These are phyloP conservation scores for Colletotrichum sojae DNA, from an alignment of 2,329 filamentous ascomycete genomes.

Conservation along the genomic window DNA sequence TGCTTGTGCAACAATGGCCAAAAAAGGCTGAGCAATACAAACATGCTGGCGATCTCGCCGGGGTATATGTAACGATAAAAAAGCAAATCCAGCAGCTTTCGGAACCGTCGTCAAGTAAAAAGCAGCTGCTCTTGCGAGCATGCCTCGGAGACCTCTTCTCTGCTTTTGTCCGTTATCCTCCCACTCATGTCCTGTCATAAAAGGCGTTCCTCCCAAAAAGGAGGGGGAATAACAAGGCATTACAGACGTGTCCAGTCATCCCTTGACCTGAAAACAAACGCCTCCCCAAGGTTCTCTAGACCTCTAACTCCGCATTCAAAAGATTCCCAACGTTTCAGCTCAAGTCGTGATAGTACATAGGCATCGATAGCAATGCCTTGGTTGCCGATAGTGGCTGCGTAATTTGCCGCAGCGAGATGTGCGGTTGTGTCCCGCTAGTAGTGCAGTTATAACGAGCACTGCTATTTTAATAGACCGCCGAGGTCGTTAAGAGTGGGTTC, in stretches of 20 bases:
- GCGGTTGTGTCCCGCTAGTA: neutral
- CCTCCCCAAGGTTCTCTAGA: slow-evolving; percentile 32
- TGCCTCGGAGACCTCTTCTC: neutral
- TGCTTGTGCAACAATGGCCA: neutral
- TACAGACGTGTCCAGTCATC: slow-evolving; percentile 17
- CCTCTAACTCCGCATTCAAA: slow-evolving; percentile 30
- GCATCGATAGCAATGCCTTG: slow-evolving; percentile 9
- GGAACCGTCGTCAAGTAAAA: slow-evolving; percentile 15
- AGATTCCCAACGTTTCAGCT: neutral
- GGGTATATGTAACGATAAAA: slow-evolving; percentile 40
- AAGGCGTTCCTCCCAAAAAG: slow-evolving; percentile 35
- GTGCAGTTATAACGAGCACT: neutral
- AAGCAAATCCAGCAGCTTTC: slow-evolving; percentile 25
- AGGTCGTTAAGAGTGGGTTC: slow-evolving; percentile 55
- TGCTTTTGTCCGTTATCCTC: slow-evolving; percentile 18
- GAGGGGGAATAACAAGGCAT: slow-evolving; percentile 9
- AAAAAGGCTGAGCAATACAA: slow-evolving; percentile 19
- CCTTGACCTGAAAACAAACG: slow-evolving; percentile 26
- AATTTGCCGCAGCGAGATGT: too few species aligned
- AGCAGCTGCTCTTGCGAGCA: neutral
- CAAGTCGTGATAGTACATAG: slow-evolving; percentile 34
- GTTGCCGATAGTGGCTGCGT: neutral
- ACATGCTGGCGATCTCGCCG: slow-evolving; percentile 40
- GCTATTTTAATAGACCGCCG: slow-evolving; percentile 56
- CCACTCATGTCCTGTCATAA: slow-evolving; percentile 39